phyloP scores from a whole-genome alignment of 345 rosid species.

The Chamaenerion angustifolium region DNA sequence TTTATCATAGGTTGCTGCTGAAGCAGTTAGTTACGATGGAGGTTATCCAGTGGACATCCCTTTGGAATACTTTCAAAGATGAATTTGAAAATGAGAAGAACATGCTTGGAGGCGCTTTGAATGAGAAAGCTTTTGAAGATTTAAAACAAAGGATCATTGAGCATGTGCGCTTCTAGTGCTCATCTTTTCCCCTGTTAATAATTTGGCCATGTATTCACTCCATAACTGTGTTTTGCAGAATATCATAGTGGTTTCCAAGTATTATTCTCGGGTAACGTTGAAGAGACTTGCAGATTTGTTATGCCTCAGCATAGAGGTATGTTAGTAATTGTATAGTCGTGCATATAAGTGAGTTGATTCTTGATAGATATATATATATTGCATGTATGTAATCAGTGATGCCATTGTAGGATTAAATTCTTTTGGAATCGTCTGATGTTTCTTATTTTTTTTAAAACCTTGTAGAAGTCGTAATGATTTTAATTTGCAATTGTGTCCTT shows the following conservation, averaged over 20 bases:
- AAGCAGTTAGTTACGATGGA: slow-evolving; percentile 95
- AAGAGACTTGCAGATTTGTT: slow-evolving; percentile 81
- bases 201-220: neutral
- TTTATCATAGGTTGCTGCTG: slow-evolving; percentile 44
- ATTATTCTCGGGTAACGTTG: slow-evolving; percentile 76
- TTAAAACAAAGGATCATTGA: slow-evolving; percentile 82
- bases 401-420: no score
- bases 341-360: no score
- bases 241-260: slow-evolving; percentile 91
- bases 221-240: slow-evolving; percentile 40
- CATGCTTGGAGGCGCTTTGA: slow-evolving; percentile 82
- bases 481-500: no score
- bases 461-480: no score
- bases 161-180: slow-evolving; percentile 38
- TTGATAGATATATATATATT: no score
- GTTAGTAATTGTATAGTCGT: neutral
- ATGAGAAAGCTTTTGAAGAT: slow-evolving; percentile 91
- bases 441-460: no score
- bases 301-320: slow-evolving; percentile 73
- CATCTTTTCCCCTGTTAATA: neutral
- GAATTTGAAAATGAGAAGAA: slow-evolving; percentile 80
- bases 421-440: no score
- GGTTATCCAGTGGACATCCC: slow-evolving; percentile 92
- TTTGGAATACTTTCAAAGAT: slow-evolving; percentile 69
- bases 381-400: no score